A percentile compares a stretch with the other conserved stretches of the same genome.
These are phyloP conservation scores for Ogataea populi-albae DNA, from an alignment of 805 yeast genomes.

Conservation along the genomic window DNA sequence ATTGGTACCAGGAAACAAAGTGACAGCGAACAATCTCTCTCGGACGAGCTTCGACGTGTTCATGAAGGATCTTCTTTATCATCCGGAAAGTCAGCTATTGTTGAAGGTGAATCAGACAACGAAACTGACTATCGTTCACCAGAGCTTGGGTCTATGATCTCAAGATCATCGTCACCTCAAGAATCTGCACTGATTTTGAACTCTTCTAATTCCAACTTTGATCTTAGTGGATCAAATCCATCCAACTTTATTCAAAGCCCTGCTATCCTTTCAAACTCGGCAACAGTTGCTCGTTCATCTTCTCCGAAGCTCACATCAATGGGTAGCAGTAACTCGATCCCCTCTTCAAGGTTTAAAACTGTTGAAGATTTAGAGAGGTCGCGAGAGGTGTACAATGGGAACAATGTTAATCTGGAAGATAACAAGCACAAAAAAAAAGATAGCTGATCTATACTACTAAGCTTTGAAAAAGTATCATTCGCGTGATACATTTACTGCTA, in stretches of 20 bases:
- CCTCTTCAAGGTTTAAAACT: slow-evolving; percentile 16
- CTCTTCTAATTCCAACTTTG: slow-evolving; percentile 25
- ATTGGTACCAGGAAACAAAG: not conserved
- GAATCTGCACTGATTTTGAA: slow-evolving; percentile 20
- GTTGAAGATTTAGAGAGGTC: slow-evolving; percentile 28
- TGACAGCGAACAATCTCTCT: not conserved
- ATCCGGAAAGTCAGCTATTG: slow-evolving; percentile 5
- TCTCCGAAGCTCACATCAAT: slow-evolving; percentile 5
- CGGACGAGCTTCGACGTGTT: not conserved
- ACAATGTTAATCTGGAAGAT: slow-evolving; percentile 50
- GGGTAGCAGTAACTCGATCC: slow-evolving; percentile 8
- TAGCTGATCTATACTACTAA: not conserved
- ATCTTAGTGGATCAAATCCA: slow-evolving; percentile 21
- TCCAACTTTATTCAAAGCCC: slow-evolving; percentile 10
- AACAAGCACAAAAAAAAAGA: slow-evolving; percentile 30
- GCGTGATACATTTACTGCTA: too few species aligned
- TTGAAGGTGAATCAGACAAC: slow-evolving; percentile 19
- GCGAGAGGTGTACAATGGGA: slow-evolving; percentile 55
- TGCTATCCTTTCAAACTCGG: not conserved
- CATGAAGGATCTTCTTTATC: not conserved
- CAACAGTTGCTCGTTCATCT: slow-evolving; percentile 7
- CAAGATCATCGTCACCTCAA: slow-evolving; percentile 23
- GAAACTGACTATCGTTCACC: slow-evolving; percentile 30
- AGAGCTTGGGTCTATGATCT: slow-evolving; percentile 15
- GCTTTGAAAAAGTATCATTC: too few species aligned